phyloP scores from a whole-genome alignment of 345 rosid species.

The Eucalyptus brandiana region DNA sequence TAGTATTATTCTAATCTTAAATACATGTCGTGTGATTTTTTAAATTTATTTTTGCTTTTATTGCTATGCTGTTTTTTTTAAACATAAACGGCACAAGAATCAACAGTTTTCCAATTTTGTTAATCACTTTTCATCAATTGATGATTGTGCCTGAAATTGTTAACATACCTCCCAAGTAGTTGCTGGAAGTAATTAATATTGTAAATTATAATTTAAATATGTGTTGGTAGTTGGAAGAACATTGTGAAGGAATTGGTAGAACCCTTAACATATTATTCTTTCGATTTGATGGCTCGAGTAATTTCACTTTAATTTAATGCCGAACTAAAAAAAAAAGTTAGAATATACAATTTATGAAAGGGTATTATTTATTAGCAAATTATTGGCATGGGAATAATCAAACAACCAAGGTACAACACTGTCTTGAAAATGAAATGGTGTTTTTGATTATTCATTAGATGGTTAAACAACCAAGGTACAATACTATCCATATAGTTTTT shows the following conservation, averaged over 20 bases:
- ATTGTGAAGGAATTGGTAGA: no score
- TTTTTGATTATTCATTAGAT: neutral
- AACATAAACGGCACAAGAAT: neutral
- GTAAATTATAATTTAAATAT: neutral
- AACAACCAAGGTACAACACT: neutral
- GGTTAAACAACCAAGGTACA: neutral
- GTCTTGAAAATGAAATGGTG: neutral
- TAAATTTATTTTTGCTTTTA: neutral
- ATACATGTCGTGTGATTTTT: neutral
- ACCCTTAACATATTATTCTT: no score
- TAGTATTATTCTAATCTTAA: no score
- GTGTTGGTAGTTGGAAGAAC: no score
- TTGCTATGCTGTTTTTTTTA: neutral
- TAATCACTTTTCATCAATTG: neutral
- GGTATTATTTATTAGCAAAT: no score
- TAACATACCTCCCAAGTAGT: neutral
- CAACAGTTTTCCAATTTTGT: neutral
- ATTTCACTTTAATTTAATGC: no score
- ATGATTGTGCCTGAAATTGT: neutral
- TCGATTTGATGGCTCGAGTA: no score
- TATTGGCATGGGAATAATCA: no score
- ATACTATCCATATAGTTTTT: no score
- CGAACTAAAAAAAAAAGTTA: no score
- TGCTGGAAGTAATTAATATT: neutral
- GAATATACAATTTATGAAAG: no score